phyloP scores from a whole-genome alignment of 2,329 filamentous ascomycete genomes.

The Elsinoe ampelina region DNA sequence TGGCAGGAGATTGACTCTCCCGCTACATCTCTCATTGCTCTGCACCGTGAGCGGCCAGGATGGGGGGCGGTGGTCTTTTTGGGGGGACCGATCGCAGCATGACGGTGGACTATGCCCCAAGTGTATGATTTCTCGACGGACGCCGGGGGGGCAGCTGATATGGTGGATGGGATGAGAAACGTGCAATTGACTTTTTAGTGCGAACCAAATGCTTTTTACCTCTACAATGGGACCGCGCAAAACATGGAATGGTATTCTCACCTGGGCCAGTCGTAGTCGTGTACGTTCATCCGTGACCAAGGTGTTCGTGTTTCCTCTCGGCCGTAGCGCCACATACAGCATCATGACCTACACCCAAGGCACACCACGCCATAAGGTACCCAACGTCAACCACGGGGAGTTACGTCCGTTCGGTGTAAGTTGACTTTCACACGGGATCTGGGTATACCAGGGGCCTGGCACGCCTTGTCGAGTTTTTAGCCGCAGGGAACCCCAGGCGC shows the following conservation, averaged over 20 bases:
- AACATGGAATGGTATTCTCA: background rate
- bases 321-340: no score
- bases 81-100: background rate
- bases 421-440: no score
- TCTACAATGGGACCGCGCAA: background rate
- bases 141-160: background rate
- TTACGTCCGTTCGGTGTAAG: no score
- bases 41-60: background rate
- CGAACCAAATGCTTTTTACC: background rate
- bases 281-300: background rate
- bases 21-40: background rate
- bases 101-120: background rate
- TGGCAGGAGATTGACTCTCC: background rate
- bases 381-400: no score
- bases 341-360: no score
- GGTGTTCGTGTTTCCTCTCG: background rate
- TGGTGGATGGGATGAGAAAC: slow-evolving; percentile 6
- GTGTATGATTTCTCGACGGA: slow-evolving; percentile 1
- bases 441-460: background rate
- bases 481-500: background rate
- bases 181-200: background rate
- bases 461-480: background rate
- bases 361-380: no score
- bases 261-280: background rate
- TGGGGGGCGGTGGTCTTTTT: background rate